phyloP scores from a whole-genome alignment of 2,329 filamentous ascomycete species.

The Monosporascus sp. region DNA sequence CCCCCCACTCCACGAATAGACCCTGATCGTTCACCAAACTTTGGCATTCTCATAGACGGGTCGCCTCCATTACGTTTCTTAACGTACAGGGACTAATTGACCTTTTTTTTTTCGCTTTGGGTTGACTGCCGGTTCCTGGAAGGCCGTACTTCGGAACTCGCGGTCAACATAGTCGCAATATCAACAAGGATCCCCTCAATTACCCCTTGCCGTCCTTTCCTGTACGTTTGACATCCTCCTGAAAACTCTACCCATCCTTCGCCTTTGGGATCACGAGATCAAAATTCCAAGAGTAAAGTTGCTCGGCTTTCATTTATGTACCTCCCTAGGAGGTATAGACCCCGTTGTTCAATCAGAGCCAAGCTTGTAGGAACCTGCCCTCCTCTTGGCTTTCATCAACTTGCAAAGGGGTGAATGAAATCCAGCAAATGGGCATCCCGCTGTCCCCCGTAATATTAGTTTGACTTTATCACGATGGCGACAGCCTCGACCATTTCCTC shows the following conservation, averaged over 20 bases:
- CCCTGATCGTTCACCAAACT: neutral
- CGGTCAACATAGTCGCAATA: neutral
- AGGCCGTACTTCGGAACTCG: conserved; percentile 6
- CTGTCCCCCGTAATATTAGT: neutral
- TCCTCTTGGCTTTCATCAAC: neutral
- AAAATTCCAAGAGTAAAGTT: neutral
- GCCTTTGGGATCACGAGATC: neutral
- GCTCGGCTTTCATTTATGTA: neutral
- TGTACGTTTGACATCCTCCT: neutral
- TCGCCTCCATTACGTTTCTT: neutral
- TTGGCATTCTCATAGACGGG: neutral
- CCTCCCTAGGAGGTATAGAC: neutral
- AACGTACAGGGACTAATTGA: neutral
- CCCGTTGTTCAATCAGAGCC: neutral
- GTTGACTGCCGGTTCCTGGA: neutral
- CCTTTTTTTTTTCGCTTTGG: neutral
- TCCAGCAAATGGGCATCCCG: conserved; percentile 10
- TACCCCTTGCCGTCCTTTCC: neutral
- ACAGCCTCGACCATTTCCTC: conserved; percentile 12
- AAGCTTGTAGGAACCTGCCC: neutral
- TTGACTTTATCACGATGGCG: neutral
- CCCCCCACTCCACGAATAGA: conserved; percentile 3
- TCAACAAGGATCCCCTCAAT: neutral
- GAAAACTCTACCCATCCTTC: too few relatives aligned
- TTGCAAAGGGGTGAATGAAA: neutral